phyloP scores from a whole-genome alignment of 169 alveolate genomes.

The Plasmodium yoelii region DNA sequence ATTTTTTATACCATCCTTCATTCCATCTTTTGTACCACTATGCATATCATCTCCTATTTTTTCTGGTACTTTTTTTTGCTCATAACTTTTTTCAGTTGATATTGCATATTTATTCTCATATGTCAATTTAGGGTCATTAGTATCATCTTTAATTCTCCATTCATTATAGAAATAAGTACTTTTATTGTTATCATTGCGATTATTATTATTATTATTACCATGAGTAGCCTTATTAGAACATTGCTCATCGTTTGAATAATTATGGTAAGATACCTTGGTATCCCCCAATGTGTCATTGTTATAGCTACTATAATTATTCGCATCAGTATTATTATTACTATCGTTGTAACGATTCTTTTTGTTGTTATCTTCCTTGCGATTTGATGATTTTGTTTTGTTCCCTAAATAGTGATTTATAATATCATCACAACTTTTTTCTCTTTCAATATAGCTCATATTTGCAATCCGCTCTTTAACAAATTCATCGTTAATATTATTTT shows the following conservation, averaged over 20 bases:
- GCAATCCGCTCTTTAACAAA: slow-evolving; percentile 56
- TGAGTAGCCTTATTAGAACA: neutral
- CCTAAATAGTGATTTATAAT: slow-evolving; percentile 8
- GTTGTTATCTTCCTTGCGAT: neutral
- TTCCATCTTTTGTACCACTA: neutral
- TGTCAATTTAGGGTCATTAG: too few relatives aligned
- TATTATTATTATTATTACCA: neutral
- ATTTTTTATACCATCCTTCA: neutral
- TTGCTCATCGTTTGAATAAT: neutral
- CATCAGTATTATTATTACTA: neutral
- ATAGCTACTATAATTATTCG: slow-evolving; percentile 9
- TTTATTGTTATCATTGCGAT: neutral
- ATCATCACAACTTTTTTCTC: slow-evolving; percentile 31
- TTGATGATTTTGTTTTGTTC: neutral
- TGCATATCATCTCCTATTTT: neutral
- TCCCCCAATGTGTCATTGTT: neutral
- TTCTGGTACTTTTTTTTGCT: too few relatives aligned
- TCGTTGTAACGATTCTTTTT: neutral
- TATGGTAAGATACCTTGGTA: neutral
- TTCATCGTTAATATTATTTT: slow-evolving; percentile 56
- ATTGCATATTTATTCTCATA: too few relatives aligned
- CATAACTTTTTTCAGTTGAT: too few relatives aligned
- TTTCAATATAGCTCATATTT: slow-evolving; percentile 52
- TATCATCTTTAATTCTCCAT: too few relatives aligned
- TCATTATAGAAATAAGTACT: neutral